These are phyloP conservation scores for Pythium dissimile DNA, from an alignment of 352 stramenopile genomes.

Conservation along the genomic window DNA sequence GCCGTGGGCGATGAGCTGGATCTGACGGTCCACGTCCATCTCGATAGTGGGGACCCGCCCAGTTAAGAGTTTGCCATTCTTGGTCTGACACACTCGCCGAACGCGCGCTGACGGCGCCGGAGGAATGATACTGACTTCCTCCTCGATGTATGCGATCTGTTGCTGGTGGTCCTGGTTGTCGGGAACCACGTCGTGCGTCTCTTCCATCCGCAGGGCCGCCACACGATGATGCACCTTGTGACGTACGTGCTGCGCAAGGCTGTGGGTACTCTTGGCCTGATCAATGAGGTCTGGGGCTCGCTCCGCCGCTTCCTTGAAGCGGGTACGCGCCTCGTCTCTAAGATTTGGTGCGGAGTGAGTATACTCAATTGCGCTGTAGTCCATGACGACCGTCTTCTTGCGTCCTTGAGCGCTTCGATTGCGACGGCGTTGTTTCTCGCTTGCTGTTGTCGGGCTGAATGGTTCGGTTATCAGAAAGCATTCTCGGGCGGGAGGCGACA, in stretches of 20 bases:
- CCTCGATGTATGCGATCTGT: conserved; percentile 12
- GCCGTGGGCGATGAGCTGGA: conserved; percentile 13
- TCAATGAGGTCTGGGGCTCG: conserved; percentile 59
- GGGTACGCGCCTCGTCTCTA: conserved; percentile 26
- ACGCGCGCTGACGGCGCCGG: conserved; percentile 13
- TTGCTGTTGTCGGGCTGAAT: conserved; percentile 2
- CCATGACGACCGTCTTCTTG: conserved; percentile 4
- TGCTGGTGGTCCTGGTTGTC: conserved; percentile 29
- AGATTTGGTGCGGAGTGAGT: neutral
- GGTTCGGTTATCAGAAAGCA: conserved; percentile 2
- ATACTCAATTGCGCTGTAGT: conserved; percentile 5
- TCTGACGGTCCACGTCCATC: conserved; percentile 19
- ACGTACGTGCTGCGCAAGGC: conserved; percentile 66
- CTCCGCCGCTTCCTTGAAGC: conserved; percentile 48
- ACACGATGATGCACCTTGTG: conserved; percentile 56
- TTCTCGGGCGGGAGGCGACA: conserved; percentile 7
- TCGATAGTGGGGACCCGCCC: conserved; percentile 2
- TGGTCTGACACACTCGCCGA: conserved; percentile 22
- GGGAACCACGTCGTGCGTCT: conserved; percentile 26
- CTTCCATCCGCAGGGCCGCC: conserved; percentile 57
- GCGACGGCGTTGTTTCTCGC: conserved; percentile 11
- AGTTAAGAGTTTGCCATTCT: conserved; percentile 19
- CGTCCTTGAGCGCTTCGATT: conserved; percentile 1
- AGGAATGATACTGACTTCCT: conserved; percentile 22
- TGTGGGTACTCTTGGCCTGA: conserved; percentile 55